Evolutionary conservation across 257 asterid species (phyloP), one percentile per base, ranked within the genome.

Genomic region (Datura wrightii): DNA sequence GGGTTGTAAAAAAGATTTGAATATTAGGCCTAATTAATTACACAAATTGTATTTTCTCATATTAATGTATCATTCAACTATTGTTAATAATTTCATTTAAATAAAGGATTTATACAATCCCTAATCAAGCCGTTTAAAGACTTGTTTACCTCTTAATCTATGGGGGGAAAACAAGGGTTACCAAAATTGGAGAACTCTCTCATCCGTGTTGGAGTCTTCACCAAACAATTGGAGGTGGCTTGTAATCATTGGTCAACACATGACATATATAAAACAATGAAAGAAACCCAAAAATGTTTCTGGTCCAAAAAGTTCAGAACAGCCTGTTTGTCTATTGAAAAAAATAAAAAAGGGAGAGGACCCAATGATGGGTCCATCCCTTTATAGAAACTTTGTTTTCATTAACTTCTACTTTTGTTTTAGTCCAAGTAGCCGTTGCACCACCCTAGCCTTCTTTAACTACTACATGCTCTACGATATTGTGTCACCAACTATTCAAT

Each of bases 351-450:
- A 31, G 5, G n/a, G n/a, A 0, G 14, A 8, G 59, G 54, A 5
- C n/a, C 56, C 37, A 5, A 9, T 39, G 3, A 39, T 65, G 59
- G 55, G 56, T 71, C 79, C 53, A 18, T 11, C 5, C 76, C 10
- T 18, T 58, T n/a, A 2, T 39, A 54, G 3, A 69, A 42, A 42
- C 18, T 37, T 50, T 50, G 81, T 76, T 48, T 76, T 13, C 82
- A 24, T 50, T 4, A 48, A 74, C 8, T 13, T 31, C 84, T 81
- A 62, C 84, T 85, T 83, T 87, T 56, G 59, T 59, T 39, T 52
- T 79, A 48, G 86, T 91, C 97, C 91, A 90, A 91, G 88, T 89
- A 92, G 92, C 98, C 98, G 98, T 94, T 94, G 82, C 92, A 86
- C 91, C 87, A 37, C 86, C 84, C 86, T 82, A 83, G 16, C 5